Conservation (phyloP, 2,329 filamentous ascomycete genomes). For the Elsinoe batatas region DNA sequence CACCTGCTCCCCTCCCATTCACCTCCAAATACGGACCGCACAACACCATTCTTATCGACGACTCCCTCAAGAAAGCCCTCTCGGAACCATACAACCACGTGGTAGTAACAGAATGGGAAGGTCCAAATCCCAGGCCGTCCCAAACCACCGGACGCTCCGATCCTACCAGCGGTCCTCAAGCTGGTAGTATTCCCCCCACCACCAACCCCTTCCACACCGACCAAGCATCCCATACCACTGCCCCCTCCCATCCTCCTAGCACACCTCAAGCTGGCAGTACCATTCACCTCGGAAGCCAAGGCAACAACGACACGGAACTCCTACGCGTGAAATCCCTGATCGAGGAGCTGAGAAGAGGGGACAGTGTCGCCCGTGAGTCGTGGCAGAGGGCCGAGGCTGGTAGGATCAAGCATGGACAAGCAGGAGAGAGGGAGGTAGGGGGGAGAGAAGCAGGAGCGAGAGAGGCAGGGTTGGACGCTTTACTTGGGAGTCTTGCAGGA, state of each 20-base stretch:
- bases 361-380: slow-evolving; percentile 38
- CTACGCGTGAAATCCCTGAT: slow-evolving; percentile 35
- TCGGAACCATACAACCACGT: slow-evolving; percentile 78
- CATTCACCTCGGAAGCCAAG: slow-evolving; percentile 20
- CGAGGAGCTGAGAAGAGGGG: slow-evolving; percentile 40
- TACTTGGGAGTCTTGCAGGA: too few relatives aligned
- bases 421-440: too few relatives aligned
- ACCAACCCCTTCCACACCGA: too few relatives aligned
- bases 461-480: too few relatives aligned
- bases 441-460: too few relatives aligned
- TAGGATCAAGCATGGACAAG: too few relatives aligned
- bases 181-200: too few relatives aligned
- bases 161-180: too few relatives aligned
- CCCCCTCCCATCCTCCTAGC: too few relatives aligned
- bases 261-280: slow-evolving; percentile 20
- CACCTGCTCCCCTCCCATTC: not conserved
- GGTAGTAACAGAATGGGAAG: slow-evolving; percentile 66
- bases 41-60: slow-evolving; percentile 86
- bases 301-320: slow-evolving; percentile 41
- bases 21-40: slow-evolving; percentile 57
- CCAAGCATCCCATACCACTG: too few relatives aligned
- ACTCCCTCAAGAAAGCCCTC: slow-evolving; percentile 67
- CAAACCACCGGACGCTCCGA: too few relatives aligned
- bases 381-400: not conserved
- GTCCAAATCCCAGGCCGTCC: slow-evolving; percentile 19